A percentile compares a stretch with the other conserved stretches of the same genome.
These are phyloP conservation scores for Leccinum aurantiacum DNA, from an alignment of 768 basidiomycete species.

Conservation along the genomic window DNA sequence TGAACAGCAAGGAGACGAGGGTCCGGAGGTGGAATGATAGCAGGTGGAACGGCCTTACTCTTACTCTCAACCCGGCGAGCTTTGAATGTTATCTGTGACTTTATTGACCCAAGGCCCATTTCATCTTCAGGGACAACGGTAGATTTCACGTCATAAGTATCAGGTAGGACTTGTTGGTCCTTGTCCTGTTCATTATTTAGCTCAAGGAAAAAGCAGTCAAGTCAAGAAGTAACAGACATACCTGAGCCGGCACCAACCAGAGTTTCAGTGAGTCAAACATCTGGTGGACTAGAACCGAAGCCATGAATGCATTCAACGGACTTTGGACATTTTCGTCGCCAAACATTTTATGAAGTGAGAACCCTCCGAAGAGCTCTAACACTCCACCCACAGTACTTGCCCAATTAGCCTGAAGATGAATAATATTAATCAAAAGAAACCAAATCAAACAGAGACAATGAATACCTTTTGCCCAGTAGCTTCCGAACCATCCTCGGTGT, in stretches of 20 bases:
- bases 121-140: neutral
- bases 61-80: neutral
- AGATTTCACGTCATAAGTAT: neutral
- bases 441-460: too few relatives aligned
- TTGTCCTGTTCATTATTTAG: neutral
- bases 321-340: neutral
- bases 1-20: neutral
- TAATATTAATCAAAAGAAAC: too few relatives aligned
- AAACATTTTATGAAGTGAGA: too few relatives aligned
- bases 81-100: neutral
- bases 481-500: too few relatives aligned
- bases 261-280: neutral
- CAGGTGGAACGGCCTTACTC: too few relatives aligned
- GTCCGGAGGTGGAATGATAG: neutral
- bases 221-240: neutral
- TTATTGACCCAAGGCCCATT: neutral
- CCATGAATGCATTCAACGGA: neutral
- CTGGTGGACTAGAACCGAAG: neutral
- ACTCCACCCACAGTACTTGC: too few relatives aligned
- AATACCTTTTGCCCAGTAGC: too few relatives aligned
- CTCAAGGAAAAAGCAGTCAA: neutral
- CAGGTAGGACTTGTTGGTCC: neutral
- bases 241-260: neutral
- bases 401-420: too few relatives aligned
- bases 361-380: too few relatives aligned